Conservation (phyloP, 1,284 basidiomycete species). For the Fereydounia khargensis region DNA sequence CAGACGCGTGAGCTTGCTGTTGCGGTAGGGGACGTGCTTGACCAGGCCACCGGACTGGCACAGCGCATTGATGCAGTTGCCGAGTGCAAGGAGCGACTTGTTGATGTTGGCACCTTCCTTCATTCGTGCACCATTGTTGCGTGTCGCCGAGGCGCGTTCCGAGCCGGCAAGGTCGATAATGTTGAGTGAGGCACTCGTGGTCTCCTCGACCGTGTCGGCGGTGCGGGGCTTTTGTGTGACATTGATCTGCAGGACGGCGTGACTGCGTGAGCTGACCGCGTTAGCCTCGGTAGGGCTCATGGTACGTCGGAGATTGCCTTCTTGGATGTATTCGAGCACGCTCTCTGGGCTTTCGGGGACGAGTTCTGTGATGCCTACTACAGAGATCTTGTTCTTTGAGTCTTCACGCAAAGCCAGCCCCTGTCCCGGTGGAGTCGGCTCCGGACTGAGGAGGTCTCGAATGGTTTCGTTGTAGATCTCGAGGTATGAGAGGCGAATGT, state of each 20-base stretch:
- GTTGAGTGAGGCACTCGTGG: constrained; percentile 53
- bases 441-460: constrained; percentile 49
- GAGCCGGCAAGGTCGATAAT: constrained; percentile 57
- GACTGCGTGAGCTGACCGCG: constrained; percentile 52
- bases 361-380: constrained; percentile 56
- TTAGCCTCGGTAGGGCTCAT: constrained; percentile 57
- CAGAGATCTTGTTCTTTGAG: constrained; percentile 51
- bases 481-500: constrained; percentile 53
- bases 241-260: constrained; percentile 56
- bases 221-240: constrained; percentile 53
- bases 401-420: constrained; percentile 54
- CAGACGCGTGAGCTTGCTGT: constrained; percentile 54
- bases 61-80: constrained; percentile 57
- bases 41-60: constrained; percentile 46
- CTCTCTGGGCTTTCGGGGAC: constrained; percentile 47
- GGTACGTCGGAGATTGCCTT: constrained; percentile 53
- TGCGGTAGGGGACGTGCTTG: constrained; percentile 54
- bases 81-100: constrained; percentile 55
- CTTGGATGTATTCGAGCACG: constrained; percentile 52
- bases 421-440: constrained; percentile 48
- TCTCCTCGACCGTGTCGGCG: constrained; percentile 48
- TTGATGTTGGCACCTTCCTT: constrained; percentile 58
- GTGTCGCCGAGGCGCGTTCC: constrained; percentile 53
- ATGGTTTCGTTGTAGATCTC: constrained; percentile 58
- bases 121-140: constrained; percentile 56